Evolutionary conservation across 176 grass and related monocot genomes (phyloP).

Genomic region (Eleusine coracana): DNA sequence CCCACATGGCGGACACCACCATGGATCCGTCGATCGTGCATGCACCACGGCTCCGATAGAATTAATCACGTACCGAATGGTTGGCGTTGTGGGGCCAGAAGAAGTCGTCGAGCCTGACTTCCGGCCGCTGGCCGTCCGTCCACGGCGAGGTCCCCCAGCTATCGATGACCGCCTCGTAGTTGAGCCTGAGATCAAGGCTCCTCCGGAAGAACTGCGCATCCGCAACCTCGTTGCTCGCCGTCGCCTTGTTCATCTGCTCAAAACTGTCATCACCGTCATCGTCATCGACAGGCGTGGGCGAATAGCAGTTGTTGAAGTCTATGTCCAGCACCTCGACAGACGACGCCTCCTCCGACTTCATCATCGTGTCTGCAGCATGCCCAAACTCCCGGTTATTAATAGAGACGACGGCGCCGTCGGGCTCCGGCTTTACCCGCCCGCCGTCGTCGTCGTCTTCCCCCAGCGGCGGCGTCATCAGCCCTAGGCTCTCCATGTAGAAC

Average conservation of each 20-base stretch:
- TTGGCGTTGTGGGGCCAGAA: conserved; percentile 53
- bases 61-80: conserved; percentile 50
- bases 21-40: not conserved
- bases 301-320: conserved; percentile 50
- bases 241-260: conserved; percentile 21
- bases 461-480: conserved; percentile 33
- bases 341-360: conserved; percentile 43
- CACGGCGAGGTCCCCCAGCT: conserved; percentile 79
- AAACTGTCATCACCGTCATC: conserved; percentile 27
- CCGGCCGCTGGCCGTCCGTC: conserved; percentile 71
- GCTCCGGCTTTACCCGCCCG: conserved; percentile 50
- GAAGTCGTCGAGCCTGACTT: conserved; percentile 46
- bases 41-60: not conserved
- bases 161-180: conserved; percentile 84
- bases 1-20: too few species aligned
- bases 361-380: not conserved
- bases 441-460: conserved; percentile 32
- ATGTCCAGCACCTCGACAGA: conserved; percentile 57
- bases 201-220: conserved; percentile 33
- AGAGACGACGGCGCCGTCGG: not conserved
- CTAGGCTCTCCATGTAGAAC: conserved; percentile 73
- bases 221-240: conserved; percentile 13
- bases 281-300: conserved; percentile 47
- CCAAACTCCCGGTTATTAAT: not conserved
- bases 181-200: conserved; percentile 63